phyloP scores from a whole-genome alignment of 129 eudicot species.

The Tagetes patula region DNA sequence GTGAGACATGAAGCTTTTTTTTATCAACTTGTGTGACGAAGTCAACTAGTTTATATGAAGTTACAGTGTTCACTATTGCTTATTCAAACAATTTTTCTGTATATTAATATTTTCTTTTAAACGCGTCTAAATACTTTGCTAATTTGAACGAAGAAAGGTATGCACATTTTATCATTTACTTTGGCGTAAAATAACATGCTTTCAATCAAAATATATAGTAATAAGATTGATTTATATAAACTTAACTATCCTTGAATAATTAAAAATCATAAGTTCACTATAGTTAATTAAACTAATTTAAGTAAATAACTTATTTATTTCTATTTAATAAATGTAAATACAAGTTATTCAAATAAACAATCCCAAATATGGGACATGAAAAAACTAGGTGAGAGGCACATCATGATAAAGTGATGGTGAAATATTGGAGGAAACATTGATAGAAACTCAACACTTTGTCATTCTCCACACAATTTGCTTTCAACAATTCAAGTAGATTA shows the following conservation, averaged over 20 bases:
- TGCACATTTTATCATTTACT: background rate
- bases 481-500: constrained; percentile 27
- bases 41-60: background rate
- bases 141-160: no score
- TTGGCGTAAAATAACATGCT: no score
- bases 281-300: background rate
- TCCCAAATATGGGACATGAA: background rate
- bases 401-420: constrained; percentile 33
- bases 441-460: constrained; percentile 33
- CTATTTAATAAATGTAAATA: background rate
- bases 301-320: background rate
- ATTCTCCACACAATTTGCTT: constrained; percentile 32
- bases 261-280: background rate
- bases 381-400: constrained; percentile 25
- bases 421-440: constrained; percentile 39
- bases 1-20: no score
- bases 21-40: no score
- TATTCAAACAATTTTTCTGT: no score
- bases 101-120: no score
- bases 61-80: background rate
- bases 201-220: background rate
- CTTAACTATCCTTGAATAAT: no score
- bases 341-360: background rate
- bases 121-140: background rate
- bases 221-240: background rate